phyloP scores from a whole-genome alignment of 495 filamentous ascomycete genomes.

The Penicillium malachiteum region DNA sequence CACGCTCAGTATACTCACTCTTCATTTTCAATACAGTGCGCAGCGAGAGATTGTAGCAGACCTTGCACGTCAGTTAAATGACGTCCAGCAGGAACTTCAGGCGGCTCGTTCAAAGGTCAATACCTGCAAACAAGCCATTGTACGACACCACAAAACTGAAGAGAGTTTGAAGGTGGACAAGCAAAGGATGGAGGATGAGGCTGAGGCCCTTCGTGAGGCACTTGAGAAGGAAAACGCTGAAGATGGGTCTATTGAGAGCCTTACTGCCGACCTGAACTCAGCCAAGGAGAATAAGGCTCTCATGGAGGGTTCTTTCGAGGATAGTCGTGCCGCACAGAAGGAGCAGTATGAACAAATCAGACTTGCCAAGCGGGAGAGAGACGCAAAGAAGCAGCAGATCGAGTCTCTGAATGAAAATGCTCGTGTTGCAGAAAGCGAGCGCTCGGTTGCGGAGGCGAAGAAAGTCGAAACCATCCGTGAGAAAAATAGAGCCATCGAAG shows the following conservation, averaged over 20 bases:
- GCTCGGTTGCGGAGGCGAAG: conserved; percentile 44
- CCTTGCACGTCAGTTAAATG: conserved; percentile 38
- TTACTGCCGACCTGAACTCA: conserved; percentile 54
- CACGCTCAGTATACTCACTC: background rate
- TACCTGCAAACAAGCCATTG: conserved; percentile 42
- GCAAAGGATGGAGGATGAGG: conserved; percentile 57
- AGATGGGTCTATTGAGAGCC: conserved; percentile 60
- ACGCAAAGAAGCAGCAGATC: conserved; percentile 41
- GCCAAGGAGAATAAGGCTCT: conserved; percentile 48
- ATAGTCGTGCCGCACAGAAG: conserved; percentile 52
- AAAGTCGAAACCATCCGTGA: conserved; percentile 54
- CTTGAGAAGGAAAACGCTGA: conserved; percentile 58
- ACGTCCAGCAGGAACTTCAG: conserved; percentile 33
- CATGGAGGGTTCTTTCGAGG: conserved; percentile 49
- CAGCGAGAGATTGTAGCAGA: conserved; percentile 46
- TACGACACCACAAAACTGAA: conserved; percentile 41
- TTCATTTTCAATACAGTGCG: conserved; percentile 23
- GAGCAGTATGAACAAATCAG: conserved; percentile 44
- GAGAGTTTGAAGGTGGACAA: conserved; percentile 52
- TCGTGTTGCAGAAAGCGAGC: conserved; percentile 59
- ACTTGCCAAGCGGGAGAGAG: conserved; percentile 39
- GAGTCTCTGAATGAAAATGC: conserved; percentile 40
- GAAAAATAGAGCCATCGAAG: conserved; percentile 64
- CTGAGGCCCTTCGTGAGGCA: conserved; percentile 58
- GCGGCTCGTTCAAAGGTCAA: conserved; percentile 30